These are phyloP conservation scores for Venturia carpophila DNA, from an alignment of 2,329 filamentous ascomycete genomes.

Conservation along the genomic window DNA sequence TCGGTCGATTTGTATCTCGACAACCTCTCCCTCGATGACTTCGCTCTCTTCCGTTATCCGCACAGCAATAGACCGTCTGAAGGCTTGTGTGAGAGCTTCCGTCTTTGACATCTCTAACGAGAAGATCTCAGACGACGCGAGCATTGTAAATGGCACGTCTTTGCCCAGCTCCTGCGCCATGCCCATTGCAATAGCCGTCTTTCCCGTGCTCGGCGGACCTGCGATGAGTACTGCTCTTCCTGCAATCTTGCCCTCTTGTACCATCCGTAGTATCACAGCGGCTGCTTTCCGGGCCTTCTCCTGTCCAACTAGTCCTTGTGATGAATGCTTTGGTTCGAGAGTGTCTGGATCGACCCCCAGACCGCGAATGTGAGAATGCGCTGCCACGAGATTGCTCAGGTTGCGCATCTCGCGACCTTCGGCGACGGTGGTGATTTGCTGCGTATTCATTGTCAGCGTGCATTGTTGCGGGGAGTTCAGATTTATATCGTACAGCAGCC, in stretches of 20 bases:
- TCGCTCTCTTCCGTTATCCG: constrained; percentile 98
- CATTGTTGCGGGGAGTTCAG: neutral
- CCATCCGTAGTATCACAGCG: constrained; percentile 95
- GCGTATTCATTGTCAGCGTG: neutral
- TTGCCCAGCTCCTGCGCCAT: constrained; percentile 94
- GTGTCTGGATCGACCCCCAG: constrained; percentile 89
- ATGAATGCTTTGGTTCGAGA: constrained; percentile 73
- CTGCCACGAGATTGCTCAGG: constrained; percentile 95
- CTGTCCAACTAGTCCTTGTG: constrained; percentile 92
- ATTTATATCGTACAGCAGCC: neutral
- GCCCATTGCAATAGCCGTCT: constrained; percentile 97
- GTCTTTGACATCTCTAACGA: constrained; percentile 99
- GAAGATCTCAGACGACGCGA: constrained; percentile 95
- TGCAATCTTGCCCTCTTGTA: constrained; percentile 97
- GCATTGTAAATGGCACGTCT: constrained; percentile 93
- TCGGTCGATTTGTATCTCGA: constrained; percentile 96
- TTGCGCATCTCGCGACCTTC: constrained; percentile 94
- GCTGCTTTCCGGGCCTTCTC: constrained; percentile 95
- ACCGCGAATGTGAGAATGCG: constrained; percentile 95
- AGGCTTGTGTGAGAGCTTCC: constrained; percentile 95
- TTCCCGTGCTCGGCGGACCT: constrained; percentile 91
- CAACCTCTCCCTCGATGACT: constrained; percentile 97
- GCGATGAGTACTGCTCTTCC: constrained; percentile 91
- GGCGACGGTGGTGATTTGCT: constrained; percentile 67
- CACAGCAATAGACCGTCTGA: constrained; percentile 95